Evolutionary conservation across 805 yeast species (phyloP), one percentile per base, ranked within the genome.

Genomic region (Pichia cephalocereana): DNA sequence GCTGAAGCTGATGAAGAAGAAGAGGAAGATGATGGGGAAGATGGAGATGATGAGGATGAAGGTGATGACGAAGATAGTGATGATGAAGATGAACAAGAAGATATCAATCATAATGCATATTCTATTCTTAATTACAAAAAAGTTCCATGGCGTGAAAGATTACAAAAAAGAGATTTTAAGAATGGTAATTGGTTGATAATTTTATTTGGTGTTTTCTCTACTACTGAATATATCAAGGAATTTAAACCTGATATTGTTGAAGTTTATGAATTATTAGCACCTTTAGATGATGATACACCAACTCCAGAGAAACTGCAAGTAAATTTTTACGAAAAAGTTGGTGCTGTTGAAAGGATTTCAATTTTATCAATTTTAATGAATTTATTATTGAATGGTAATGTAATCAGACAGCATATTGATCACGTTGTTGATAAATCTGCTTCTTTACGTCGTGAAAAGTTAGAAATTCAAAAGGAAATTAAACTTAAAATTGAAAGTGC

Each of bases 131-230:
- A 80, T 49, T 76, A 79, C 62, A 70, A 83, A 47, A 80, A 80
- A 40, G 66, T 69, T 0, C 65, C 80, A 12, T 93, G 98, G 96
- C 77, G 80, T 50, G 95, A 85, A 31, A 70, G 95, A 39, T 70
- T 91, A 18, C 75, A 81, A 14, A 81, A 77, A 47, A 77, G 96
- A 47, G 76, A 77, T 53, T 93, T 86, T 63, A 79, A 75, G 56
- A 89, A 87, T 57, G 95, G 96, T 5, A 80, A 79, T 47, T 91
- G 97, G 96, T 83, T 87, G 56, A 73, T 83, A 39, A 76, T 84
- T 40, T 63, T 90, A 40, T 62, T 89, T 44, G 96, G 96, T 32
- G 70, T 89, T 3, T 70, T 90, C 40, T 77, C 80, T 19, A 69
- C 72, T 44, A 78, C 79, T 15, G 79, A 79, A 42, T 72, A 80